Percentiles rank a stretch among this genome's conserved stretches.
phyloP scores from a whole-genome alignment of 2,329 filamentous ascomycete genomes.

The Periconia sp. region DNA sequence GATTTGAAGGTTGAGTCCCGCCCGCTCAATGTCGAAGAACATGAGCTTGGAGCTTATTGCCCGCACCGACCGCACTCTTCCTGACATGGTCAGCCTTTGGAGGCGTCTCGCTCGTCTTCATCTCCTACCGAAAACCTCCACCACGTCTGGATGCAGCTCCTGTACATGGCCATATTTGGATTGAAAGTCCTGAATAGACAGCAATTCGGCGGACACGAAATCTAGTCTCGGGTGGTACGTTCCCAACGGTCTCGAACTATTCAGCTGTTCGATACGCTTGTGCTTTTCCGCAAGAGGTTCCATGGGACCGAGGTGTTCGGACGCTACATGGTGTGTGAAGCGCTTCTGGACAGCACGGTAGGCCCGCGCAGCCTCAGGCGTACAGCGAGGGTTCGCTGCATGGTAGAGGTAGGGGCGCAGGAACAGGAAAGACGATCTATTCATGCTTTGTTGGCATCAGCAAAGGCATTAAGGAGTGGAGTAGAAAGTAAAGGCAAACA shows the following conservation, averaged over 20 bases:
- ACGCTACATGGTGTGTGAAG: slow-evolving; percentile 21
- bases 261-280: slow-evolving; percentile 58
- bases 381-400: slow-evolving; percentile 39
- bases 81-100: slow-evolving; percentile 49
- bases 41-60: slow-evolving; percentile 74
- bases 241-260: slow-evolving; percentile 51
- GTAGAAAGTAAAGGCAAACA: not conserved
- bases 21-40: slow-evolving; percentile 79
- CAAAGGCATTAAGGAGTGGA: not conserved
- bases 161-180: slow-evolving; percentile 29
- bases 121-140: slow-evolving; percentile 39
- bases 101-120: not conserved
- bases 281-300: slow-evolving; percentile 49
- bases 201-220: slow-evolving; percentile 15
- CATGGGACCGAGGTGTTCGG: slow-evolving; percentile 32
- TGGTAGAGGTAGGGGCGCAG: slow-evolving; percentile 59
- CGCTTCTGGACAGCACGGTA: slow-evolving; percentile 49
- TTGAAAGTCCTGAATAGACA: slow-evolving; percentile 33
- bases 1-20: slow-evolving; percentile 72
- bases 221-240: slow-evolving; percentile 58
- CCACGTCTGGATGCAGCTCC: slow-evolving; percentile 28
- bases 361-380: slow-evolving; percentile 51
- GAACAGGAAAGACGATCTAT: slow-evolving; percentile 51
- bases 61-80: slow-evolving; percentile 74
- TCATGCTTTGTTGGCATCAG: slow-evolving; percentile 48